These are phyloP conservation scores for Chenopodium album DNA, from an alignment of 148 eudicot species.

Conservation along the genomic window DNA sequence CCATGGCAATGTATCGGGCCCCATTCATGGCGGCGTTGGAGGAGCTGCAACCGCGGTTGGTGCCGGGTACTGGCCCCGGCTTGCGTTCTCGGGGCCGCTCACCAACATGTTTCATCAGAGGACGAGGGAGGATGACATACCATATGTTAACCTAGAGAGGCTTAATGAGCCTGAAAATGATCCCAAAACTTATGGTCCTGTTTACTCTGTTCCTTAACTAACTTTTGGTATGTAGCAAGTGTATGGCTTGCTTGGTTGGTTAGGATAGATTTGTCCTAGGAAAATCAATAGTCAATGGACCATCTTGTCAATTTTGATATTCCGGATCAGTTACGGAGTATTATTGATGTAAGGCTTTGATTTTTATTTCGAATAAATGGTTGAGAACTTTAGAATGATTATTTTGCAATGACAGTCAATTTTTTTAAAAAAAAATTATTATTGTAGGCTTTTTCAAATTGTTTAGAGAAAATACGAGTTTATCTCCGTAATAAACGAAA, in stretches of 20 bases:
- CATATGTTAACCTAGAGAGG: slow-evolving; percentile 30
- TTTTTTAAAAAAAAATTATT: too few relatives aligned
- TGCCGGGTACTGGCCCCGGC: slow-evolving; percentile 1
- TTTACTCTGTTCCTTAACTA: slow-evolving; percentile 27
- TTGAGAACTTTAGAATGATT: neutral
- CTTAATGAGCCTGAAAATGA: slow-evolving; percentile 18
- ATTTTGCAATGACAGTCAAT: neutral
- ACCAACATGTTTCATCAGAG: slow-evolving; percentile 13
- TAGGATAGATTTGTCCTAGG: slow-evolving; percentile 12
- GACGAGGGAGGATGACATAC: slow-evolving; percentile 18
- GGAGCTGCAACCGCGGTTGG: neutral
- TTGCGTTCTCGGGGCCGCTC: slow-evolving; percentile 25
- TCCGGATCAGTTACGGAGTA: too few relatives aligned
- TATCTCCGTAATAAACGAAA: too few relatives aligned
- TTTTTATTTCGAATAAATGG: neutral
- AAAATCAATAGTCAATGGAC: neutral
- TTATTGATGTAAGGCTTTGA: neutral
- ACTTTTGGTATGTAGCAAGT: neutral
- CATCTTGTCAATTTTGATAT: neutral
- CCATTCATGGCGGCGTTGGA: slow-evolving; percentile 4
- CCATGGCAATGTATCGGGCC: slow-evolving; percentile 19
- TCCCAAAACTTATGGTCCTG: slow-evolving; percentile 31
- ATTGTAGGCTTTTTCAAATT: too few relatives aligned
- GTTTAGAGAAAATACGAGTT: too few relatives aligned
- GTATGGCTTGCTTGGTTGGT: neutral